Conservation (phyloP, 768 basidiomycete species). For the Psilocybe azurescens region DNA sequence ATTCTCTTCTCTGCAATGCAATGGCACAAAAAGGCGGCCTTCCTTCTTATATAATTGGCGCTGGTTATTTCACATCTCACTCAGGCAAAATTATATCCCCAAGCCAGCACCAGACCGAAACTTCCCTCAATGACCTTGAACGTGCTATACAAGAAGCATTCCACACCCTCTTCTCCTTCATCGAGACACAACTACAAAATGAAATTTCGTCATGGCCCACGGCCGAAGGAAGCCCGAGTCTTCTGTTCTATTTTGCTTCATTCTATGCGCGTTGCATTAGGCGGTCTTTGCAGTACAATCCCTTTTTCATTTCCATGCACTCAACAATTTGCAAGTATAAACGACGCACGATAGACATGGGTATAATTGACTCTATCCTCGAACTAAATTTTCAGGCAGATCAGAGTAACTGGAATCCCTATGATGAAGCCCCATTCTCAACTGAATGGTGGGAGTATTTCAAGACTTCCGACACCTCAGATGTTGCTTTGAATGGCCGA, state of each 20-base stretch:
- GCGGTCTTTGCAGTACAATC: not conserved
- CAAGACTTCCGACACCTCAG: not conserved
- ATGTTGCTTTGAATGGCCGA: not conserved
- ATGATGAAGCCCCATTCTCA: not conserved
- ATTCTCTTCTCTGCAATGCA: not conserved
- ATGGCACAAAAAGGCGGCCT: not conserved
- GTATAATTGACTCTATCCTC: not conserved
- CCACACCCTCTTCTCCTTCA: not conserved
- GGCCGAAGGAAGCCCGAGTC: not conserved
- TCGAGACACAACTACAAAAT: not conserved
- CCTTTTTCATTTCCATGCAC: not conserved
- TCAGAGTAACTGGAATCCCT: not conserved
- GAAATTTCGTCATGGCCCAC: not conserved
- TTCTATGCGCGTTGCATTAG: not conserved
- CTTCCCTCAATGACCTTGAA: not conserved
- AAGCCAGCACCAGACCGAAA: not conserved
- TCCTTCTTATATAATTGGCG: not conserved
- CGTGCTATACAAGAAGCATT: not conserved
- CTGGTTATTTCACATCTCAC: not conserved
- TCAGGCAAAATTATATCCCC: not conserved
- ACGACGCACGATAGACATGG: not conserved
- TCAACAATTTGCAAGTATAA: not conserved
- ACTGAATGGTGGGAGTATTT: not conserved
- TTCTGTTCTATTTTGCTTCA: not conserved
- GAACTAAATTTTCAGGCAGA: not conserved